A percentile compares a stretch with the other conserved stretches of the same genome.
Evolutionary conservation across 2,329 filamentous ascomycete genomes (phyloP).

Genomic region (Dichotomopilus funicola): DNA sequence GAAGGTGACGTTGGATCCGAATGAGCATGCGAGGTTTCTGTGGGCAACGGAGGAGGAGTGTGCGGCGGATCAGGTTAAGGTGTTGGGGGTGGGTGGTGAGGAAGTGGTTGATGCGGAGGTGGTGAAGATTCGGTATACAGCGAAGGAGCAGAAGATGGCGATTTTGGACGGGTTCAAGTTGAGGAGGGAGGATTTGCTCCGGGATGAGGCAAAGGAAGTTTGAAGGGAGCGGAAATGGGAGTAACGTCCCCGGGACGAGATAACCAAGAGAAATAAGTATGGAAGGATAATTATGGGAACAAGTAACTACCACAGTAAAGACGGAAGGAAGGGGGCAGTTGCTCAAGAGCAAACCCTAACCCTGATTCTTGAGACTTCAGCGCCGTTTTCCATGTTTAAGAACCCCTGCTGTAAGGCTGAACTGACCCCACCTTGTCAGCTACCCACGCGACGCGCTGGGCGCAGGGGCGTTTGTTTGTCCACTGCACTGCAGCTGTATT

Average conservation of each 20-base stretch:
- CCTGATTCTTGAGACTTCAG: neutral
- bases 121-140: conserved; percentile 23
- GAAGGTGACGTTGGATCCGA: conserved; percentile 27
- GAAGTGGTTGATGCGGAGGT: neutral
- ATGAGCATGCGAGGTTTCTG: conserved; percentile 30
- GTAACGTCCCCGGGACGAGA: neutral
- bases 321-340: neutral
- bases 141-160: conserved; percentile 16
- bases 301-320: neutral
- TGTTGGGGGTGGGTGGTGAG: neutral
- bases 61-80: conserved; percentile 7
- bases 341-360: conserved; percentile 9
- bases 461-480: no score
- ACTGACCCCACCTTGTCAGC: conserved; percentile 11
- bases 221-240: neutral
- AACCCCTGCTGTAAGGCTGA: neutral
- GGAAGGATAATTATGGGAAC: neutral
- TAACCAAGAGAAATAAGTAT: neutral
- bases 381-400: neutral
- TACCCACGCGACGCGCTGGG: conserved; percentile 17
- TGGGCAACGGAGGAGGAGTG: conserved; percentile 33
- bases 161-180: conserved; percentile 23
- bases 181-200: conserved; percentile 2
- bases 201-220: neutral
- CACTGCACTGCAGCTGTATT: no score